Evolutionary conservation across 1,284 basidiomycete genomes (phyloP).

Genomic region (Trichosporon sp.): DNA sequence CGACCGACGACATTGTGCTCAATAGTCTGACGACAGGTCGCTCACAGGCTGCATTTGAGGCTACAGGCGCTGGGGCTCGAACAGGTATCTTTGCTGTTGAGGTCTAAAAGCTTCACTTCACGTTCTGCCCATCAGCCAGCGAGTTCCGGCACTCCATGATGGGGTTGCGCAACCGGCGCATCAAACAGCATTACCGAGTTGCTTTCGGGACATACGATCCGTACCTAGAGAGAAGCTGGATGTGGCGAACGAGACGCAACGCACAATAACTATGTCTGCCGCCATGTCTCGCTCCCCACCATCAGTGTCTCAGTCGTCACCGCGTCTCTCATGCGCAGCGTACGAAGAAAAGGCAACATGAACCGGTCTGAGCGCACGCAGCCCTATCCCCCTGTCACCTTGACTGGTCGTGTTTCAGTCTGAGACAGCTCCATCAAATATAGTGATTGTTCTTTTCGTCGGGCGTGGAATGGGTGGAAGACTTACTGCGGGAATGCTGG

Average conservation of each 20-base stretch:
- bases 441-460: neutral
- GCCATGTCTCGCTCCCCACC: slow-evolving; percentile 8
- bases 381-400: neutral
- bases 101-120: no score
- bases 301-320: slow-evolving; percentile 6
- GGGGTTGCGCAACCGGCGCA: neutral
- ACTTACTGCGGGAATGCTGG: no score
- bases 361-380: neutral
- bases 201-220: no score
- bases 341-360: neutral
- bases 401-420: neutral
- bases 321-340: neutral
- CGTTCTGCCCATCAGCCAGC: no score
- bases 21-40: no score
- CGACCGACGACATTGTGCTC: no score
- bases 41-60: no score
- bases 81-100: no score
- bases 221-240: no score
- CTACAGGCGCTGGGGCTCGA: no score
- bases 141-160: no score
- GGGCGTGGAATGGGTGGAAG: neutral
- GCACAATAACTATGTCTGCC: neutral
- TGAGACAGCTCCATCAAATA: neutral
- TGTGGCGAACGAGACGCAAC: neutral
- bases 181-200: neutral